Evolutionary conservation across 176 grass and related monocot species (phyloP).

Genomic region (Coix lacrymajobi): DNA sequence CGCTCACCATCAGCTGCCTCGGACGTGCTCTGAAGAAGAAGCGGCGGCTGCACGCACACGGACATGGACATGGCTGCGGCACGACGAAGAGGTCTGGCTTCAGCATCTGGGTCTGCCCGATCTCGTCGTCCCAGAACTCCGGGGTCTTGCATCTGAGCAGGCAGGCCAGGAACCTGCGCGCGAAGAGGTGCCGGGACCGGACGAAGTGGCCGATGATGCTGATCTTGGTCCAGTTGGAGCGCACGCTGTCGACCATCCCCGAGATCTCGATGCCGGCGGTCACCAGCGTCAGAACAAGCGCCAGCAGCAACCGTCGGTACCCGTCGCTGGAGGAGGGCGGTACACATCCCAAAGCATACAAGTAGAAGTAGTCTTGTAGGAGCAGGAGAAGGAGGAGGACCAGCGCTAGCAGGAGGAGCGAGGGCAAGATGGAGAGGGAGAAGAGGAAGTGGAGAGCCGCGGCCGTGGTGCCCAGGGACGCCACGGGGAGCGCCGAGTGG

Average conservation of each 20-base stretch:
- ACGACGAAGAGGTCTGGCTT: not conserved
- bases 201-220: not conserved
- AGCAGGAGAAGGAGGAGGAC: not conserved
- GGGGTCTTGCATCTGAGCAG: not conserved
- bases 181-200: not conserved
- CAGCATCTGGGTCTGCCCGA: not conserved
- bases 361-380: too few relatives aligned
- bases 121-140: not conserved
- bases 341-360: too few relatives aligned
- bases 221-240: not conserved
- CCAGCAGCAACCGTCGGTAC: not conserved
- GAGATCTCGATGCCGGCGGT: not conserved
- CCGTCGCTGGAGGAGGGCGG: too few relatives aligned
- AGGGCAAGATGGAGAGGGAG: not conserved
- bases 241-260: not conserved
- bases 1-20: not conserved
- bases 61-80: not conserved
- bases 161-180: not conserved
- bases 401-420: not conserved
- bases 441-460: not conserved
- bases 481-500: not conserved
- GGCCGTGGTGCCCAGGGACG: not conserved
- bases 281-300: not conserved
- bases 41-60: not conserved
- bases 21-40: not conserved